Evolutionary conservation across 2,329 filamentous ascomycete genomes (phyloP).

Genomic region (Aspergillus novofumigatus): DNA sequence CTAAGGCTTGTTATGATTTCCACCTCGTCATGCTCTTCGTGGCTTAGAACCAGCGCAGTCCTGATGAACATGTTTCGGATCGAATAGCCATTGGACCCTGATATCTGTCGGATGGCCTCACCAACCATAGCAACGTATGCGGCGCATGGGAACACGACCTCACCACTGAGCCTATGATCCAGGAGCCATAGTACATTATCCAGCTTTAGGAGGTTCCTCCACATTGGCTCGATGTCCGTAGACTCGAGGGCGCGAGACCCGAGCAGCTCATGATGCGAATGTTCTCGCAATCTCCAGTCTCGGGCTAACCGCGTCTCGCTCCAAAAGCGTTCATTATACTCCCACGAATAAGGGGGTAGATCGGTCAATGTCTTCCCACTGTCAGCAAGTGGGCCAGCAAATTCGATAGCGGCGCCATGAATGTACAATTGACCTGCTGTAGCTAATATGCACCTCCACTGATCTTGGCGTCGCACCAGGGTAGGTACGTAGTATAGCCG

Average conservation of each 20-base stretch:
- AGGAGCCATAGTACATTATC: constrained; percentile 33
- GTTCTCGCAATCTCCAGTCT: constrained; percentile 7
- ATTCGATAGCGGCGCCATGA: not conserved
- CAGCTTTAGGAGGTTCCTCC: constrained; percentile 30
- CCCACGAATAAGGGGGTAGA: constrained; percentile 15
- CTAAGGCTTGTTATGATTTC: too few relatives aligned
- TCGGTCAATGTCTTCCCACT: not conserved
- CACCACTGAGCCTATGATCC: constrained; percentile 28
- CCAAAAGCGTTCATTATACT: constrained; percentile 2
- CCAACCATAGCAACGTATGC: constrained; percentile 32
- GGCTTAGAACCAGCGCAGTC: too few relatives aligned
- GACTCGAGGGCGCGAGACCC: constrained; percentile 22
- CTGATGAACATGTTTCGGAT: too few relatives aligned
- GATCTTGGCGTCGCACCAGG: too few relatives aligned
- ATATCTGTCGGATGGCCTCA: constrained; percentile 20
- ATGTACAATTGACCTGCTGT: not conserved
- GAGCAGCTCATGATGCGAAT: constrained; percentile 21
- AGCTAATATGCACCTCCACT: too few relatives aligned
- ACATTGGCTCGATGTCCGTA: constrained; percentile 25
- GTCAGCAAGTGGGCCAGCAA: too few relatives aligned
- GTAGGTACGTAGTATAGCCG: too few relatives aligned
- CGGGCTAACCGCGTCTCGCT: constrained; percentile 3
- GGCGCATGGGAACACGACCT: constrained; percentile 31
- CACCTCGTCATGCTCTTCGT: too few relatives aligned
- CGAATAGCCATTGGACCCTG: not conserved